Conservation (phyloP, 2,329 filamentous ascomycete species). For the Sphaerostilbella broomeana region DNA sequence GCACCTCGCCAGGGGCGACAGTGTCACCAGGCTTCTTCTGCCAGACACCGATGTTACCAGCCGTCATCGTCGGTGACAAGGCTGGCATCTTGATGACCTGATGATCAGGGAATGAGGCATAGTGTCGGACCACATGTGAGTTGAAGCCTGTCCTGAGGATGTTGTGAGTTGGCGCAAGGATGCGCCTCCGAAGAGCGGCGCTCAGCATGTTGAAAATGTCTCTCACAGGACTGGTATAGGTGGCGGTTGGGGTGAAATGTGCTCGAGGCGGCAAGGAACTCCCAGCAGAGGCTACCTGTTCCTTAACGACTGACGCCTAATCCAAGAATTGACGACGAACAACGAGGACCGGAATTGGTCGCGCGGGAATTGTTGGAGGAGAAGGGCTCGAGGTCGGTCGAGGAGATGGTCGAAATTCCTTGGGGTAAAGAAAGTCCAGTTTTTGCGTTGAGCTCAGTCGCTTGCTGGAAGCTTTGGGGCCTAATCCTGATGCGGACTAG, state of each 20-base stretch:
- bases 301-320: constrained; percentile 11
- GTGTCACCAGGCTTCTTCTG: constrained; percentile 93
- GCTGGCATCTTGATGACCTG: constrained; percentile 97
- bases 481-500: constrained; percentile 28
- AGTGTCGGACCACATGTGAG: constrained; percentile 54
- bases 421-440: constrained; percentile 31
- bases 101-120: constrained; percentile 87
- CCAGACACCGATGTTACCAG: constrained; percentile 94
- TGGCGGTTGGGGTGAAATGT: constrained; percentile 17
- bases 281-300: constrained; percentile 12
- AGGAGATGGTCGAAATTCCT: constrained; percentile 26
- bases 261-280: constrained; percentile 6
- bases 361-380: constrained; percentile 28
- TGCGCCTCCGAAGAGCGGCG: constrained; percentile 57
- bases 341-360: constrained; percentile 15
- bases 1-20: constrained; percentile 84
- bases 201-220: constrained; percentile 48
- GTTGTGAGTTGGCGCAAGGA: constrained; percentile 44
- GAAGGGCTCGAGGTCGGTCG: constrained; percentile 22
- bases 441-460: constrained; percentile 38
- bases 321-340: constrained; percentile 15
- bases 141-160: constrained; percentile 45
- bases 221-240: constrained; percentile 19
- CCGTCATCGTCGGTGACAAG: constrained; percentile 93
- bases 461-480: constrained; percentile 26